phyloP scores from a whole-genome alignment of 2,329 filamentous ascomycete genomes.

The Pseudogymnoascus sp. region DNA sequence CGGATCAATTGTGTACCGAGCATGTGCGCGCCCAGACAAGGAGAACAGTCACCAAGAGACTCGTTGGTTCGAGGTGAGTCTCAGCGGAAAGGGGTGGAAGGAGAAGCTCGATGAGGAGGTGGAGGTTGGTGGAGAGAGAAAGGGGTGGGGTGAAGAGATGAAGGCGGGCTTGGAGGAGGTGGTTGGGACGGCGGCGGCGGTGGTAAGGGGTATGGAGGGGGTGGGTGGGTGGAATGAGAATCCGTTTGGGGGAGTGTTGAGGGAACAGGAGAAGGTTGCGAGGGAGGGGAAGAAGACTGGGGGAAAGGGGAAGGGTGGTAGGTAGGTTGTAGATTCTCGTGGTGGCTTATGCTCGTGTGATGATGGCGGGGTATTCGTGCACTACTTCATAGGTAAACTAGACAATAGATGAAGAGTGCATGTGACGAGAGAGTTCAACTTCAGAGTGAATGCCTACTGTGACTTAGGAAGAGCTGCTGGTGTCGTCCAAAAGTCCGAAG shows the following conservation, averaged over 20 bases:
- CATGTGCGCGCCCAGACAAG: neutral
- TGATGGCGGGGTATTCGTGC: neutral
- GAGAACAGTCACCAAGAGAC: neutral
- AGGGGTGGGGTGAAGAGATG: slow-evolving; percentile 14
- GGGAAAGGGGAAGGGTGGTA: neutral
- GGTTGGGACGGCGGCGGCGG: slow-evolving; percentile 15
- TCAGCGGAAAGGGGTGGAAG: slow-evolving; percentile 15
- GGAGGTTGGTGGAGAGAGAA: slow-evolving; percentile 18
- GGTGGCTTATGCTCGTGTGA: neutral
- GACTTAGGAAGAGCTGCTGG: neutral
- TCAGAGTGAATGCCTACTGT: neutral
- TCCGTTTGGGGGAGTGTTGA: slow-evolving; percentile 1
- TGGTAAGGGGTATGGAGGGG: slow-evolving; percentile 22
- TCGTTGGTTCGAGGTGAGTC: slow-evolving; percentile 19
- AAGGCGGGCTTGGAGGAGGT: slow-evolving; percentile 7
- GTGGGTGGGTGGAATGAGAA: slow-evolving; percentile 22
- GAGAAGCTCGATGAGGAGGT: slow-evolving; percentile 16
- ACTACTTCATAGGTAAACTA: neutral
- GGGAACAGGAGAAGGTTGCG: neutral
- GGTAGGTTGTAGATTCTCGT: neutral
- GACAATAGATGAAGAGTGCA: neutral
- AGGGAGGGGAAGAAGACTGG: neutral
- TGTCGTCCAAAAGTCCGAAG: too few relatives aligned
- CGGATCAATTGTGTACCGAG: neutral
- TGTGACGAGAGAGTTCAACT: neutral